Conservation (phyloP, 2,329 filamentous ascomycete species). For the Hyphodiscus sp. region DNA sequence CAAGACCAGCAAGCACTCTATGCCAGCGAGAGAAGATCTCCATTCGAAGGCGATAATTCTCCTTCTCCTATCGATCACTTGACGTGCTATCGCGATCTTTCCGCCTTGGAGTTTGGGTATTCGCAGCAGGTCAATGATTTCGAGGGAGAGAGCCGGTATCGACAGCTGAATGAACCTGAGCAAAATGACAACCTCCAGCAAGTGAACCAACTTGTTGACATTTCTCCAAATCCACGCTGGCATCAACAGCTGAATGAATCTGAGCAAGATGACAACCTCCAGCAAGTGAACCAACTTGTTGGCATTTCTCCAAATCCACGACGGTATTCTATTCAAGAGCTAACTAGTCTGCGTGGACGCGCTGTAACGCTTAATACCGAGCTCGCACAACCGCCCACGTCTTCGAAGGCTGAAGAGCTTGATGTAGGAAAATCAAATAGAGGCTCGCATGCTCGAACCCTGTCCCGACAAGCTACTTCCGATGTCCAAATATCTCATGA, state of each 20-base stretch:
- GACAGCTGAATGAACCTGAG: not conserved
- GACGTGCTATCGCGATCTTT: not conserved
- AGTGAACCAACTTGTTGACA: not conserved
- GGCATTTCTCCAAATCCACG: not conserved
- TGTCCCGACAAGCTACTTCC: too few species aligned
- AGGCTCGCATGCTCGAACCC: too few species aligned
- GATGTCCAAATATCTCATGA: not conserved
- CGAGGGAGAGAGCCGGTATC: not conserved
- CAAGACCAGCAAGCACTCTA: too few species aligned
- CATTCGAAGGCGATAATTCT: too few species aligned
- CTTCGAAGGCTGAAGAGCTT: not conserved
- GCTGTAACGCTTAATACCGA: not conserved
- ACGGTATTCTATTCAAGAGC: not conserved
- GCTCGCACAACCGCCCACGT: not conserved
- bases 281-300: not conserved
- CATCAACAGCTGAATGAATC: not conserved
- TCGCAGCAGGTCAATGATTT: not conserved
- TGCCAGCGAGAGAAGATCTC: too few species aligned
- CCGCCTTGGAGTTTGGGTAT: not conserved
- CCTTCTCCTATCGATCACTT: too few species aligned
- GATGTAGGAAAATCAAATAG: not conserved
- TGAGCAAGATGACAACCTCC: not conserved
- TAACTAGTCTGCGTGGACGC: not conserved
- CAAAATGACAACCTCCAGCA: not conserved
- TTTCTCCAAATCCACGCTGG: not conserved